These are phyloP conservation scores for Cerrena zonata DNA, from an alignment of 1,284 basidiomycete genomes.

Conservation along the genomic window DNA sequence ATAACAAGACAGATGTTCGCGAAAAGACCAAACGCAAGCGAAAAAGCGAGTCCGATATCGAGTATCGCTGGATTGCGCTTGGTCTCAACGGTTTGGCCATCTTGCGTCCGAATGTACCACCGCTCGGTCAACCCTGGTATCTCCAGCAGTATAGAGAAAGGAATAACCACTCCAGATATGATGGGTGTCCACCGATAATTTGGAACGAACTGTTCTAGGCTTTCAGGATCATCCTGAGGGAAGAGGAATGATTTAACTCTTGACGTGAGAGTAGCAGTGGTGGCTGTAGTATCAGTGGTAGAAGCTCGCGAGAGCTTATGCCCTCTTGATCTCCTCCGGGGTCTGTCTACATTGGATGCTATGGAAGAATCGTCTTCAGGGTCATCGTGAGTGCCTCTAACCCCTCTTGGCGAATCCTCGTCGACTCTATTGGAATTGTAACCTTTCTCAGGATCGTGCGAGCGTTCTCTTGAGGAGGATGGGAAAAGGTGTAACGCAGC, in stretches of 20 bases:
- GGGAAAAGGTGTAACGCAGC: no score
- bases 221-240: slow-evolving; percentile 16
- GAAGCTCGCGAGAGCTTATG: neutral
- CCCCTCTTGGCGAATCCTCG: neutral
- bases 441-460: neutral
- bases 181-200: slow-evolving; percentile 59
- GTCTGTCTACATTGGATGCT: neutral
- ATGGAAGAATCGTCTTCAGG: neutral
- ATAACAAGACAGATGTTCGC: slow-evolving; percentile 67
- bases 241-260: slow-evolving; percentile 25
- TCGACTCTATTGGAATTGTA: neutral
- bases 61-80: slow-evolving; percentile 54
- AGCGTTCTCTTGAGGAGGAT: no score
- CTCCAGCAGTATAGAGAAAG: slow-evolving; percentile 75
- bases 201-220: slow-evolving; percentile 25
- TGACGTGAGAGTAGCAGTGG: slow-evolving; percentile 10
- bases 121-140: slow-evolving; percentile 69
- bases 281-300: slow-evolving; percentile 5
- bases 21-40: slow-evolving; percentile 61
- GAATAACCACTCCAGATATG: slow-evolving; percentile 64
- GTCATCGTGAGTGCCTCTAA: neutral
- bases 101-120: slow-evolving; percentile 62
- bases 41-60: slow-evolving; percentile 58
- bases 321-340: no score
- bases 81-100: slow-evolving; percentile 41